These are phyloP conservation scores for Margaritispora aquatica DNA, from an alignment of 495 filamentous ascomycete species.

Conservation along the genomic window DNA sequence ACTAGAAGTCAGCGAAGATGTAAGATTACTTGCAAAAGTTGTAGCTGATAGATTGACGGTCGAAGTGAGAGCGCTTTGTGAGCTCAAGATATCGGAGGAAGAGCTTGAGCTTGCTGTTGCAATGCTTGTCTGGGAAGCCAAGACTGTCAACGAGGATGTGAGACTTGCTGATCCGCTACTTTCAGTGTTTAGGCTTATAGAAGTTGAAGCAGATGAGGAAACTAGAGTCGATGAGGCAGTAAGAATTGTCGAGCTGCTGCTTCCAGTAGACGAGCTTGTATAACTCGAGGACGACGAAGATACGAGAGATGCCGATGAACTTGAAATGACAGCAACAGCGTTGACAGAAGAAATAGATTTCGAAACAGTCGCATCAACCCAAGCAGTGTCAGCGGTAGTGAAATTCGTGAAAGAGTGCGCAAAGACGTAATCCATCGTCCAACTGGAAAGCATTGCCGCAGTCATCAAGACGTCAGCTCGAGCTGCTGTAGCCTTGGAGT, in stretches of 20 bases:
- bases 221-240: background rate
- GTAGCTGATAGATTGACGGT: background rate
- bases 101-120: too few relatives aligned
- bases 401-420: slow-evolving; percentile 3
- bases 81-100: background rate
- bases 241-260: background rate
- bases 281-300: background rate
- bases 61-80: background rate
- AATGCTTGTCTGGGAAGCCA: too few relatives aligned
- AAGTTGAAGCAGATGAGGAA: too few relatives aligned
- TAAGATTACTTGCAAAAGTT: background rate
- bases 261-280: background rate
- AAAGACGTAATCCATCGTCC: slow-evolving; percentile 5
- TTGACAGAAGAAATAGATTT: slow-evolving; percentile 1
- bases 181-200: too few relatives aligned
- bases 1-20: background rate
- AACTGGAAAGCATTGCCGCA: background rate
- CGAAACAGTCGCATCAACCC: background rate
- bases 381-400: background rate
- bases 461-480: slow-evolving; percentile 4
- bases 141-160: too few relatives aligned
- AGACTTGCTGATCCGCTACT: too few relatives aligned
- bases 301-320: background rate
- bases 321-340: background rate
- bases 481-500: background rate